A percentile compares a stretch with the other conserved stretches of the same genome.
These are phyloP conservation scores for Xylaria sp. DNA, from an alignment of 2,329 filamentous ascomycete genomes.

Conservation along the genomic window DNA sequence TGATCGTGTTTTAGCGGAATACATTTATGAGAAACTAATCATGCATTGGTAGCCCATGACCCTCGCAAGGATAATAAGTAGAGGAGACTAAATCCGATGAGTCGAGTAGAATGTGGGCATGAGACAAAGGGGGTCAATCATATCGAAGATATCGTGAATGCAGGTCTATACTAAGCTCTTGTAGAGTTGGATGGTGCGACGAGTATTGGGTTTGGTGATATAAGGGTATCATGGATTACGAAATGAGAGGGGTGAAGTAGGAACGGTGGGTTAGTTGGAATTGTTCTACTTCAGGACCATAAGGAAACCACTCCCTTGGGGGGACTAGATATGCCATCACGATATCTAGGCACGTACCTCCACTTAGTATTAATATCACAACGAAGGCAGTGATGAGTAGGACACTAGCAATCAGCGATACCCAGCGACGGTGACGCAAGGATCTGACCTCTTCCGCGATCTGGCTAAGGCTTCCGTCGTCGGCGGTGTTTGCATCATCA, in stretches of 20 bases:
- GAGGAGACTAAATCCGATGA: neutral
- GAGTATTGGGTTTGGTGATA: neutral
- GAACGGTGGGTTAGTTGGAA: neutral
- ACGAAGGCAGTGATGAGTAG: constrained; percentile 48
- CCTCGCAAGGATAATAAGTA: neutral
- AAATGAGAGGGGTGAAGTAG: neutral
- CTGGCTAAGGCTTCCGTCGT: constrained; percentile 1
- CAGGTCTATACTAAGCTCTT: neutral
- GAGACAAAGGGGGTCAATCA: neutral
- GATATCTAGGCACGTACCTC: constrained; percentile 44
- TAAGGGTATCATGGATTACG: neutral
- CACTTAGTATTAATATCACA: constrained; percentile 47
- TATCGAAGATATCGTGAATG: neutral
- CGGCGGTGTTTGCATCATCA: constrained; percentile 15
- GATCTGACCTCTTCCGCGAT: constrained; percentile 38
- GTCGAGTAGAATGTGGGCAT: neutral
- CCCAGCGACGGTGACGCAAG: constrained; percentile 48
- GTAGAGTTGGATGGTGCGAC: neutral
- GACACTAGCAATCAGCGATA: constrained; percentile 47
- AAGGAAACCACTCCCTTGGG: neutral
- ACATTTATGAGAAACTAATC: neutral
- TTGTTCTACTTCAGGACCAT: neutral
- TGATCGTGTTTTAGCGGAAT: constrained; percentile 24
- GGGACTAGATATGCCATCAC: constrained; percentile 1
- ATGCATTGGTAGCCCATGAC: neutral